phyloP scores from a whole-genome alignment of 805 yeast species.

The Wickerhamiella qilinensis region DNA sequence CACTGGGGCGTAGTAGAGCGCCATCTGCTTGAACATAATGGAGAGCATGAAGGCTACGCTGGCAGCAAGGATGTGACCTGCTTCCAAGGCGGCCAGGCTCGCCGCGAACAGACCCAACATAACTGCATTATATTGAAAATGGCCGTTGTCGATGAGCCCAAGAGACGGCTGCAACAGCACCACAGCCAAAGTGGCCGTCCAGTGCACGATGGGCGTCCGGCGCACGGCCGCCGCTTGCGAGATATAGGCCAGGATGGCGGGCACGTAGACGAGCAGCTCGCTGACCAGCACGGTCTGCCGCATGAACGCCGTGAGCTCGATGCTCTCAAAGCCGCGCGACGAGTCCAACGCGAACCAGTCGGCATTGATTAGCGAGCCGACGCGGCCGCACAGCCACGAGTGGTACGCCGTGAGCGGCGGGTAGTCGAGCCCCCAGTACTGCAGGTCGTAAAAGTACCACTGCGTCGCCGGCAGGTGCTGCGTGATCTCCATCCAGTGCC shows the following conservation, averaged over 20 bases:
- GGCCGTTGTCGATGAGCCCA: slow-evolving; percentile 86
- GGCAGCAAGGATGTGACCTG: slow-evolving; percentile 41
- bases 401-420: slow-evolving; percentile 96
- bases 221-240: slow-evolving; percentile 48
- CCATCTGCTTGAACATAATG: slow-evolving; percentile 86
- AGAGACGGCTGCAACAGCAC: slow-evolving; percentile 75
- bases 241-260: slow-evolving; percentile 60
- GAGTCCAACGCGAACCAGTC: slow-evolving; percentile 59
- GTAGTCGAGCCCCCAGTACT: slow-evolving; percentile 94
- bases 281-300: slow-evolving; percentile 61
- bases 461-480: slow-evolving; percentile 48
- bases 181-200: slow-evolving; percentile 57
- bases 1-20: slow-evolving; percentile 80
- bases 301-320: slow-evolving; percentile 67
- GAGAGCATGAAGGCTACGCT: slow-evolving; percentile 65
- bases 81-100: slow-evolving; percentile 50
- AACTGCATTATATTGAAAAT: slow-evolving; percentile 86
- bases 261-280: slow-evolving; percentile 59
- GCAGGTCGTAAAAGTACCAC: slow-evolving; percentile 84
- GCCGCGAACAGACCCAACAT: slow-evolving; percentile 77
- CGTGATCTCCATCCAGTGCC: slow-evolving; percentile 96
- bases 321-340: slow-evolving; percentile 63
- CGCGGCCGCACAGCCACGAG: slow-evolving; percentile 55
- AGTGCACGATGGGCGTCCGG: slow-evolving; percentile 50
- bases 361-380: slow-evolving; percentile 49